phyloP scores from a whole-genome alignment of 805 yeast genomes.

The Teunomyces funiuensis region DNA sequence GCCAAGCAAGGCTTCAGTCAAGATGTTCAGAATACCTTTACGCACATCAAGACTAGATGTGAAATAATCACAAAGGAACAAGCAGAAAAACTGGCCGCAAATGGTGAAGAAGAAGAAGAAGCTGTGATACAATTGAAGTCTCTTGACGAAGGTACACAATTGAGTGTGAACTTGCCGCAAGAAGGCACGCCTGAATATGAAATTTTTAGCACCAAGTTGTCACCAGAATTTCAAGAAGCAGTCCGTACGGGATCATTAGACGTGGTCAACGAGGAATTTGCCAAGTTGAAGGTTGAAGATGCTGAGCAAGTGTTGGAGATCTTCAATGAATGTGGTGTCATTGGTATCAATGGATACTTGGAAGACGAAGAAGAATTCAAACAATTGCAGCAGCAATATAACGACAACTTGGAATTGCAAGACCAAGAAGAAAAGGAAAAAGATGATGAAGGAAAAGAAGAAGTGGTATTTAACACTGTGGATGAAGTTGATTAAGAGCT shows the following conservation, averaged over 20 bases:
- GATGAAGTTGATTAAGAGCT: slow-evolving; percentile 14
- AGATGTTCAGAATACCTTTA: slow-evolving; percentile 72
- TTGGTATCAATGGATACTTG: slow-evolving; percentile 74
- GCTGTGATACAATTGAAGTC: slow-evolving; percentile 86
- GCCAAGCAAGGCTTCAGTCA: slow-evolving; percentile 68
- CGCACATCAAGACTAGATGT: slow-evolving; percentile 77
- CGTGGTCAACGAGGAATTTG: slow-evolving; percentile 80
- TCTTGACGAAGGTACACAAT: slow-evolving; percentile 77
- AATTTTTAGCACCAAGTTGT: slow-evolving; percentile 53
- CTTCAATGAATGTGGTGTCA: slow-evolving; percentile 78
- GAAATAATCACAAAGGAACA: slow-evolving; percentile 58
- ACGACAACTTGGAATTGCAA: slow-evolving; percentile 21
- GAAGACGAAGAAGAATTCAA: slow-evolving; percentile 73
- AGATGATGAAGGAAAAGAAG: slow-evolving; percentile 10
- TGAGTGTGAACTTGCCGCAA: slow-evolving; percentile 68
- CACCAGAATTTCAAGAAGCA: slow-evolving; percentile 69
- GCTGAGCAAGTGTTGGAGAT: slow-evolving; percentile 76
- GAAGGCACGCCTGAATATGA: slow-evolving; percentile 55
- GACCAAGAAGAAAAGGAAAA: slow-evolving; percentile 11
- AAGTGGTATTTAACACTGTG: slow-evolving; percentile 12
- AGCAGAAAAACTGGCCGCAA: slow-evolving; percentile 21
- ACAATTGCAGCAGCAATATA: slow-evolving; percentile 50
- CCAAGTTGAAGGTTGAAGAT: slow-evolving; percentile 64
- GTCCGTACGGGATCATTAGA: slow-evolving; percentile 70
- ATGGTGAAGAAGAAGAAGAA: slow-evolving; percentile 55